Percentiles rank a stretch among this genome's conserved stretches.
Conservation (phyloP, 2,329 filamentous ascomycete genomes). For the Samsoniella hepiali region DNA sequence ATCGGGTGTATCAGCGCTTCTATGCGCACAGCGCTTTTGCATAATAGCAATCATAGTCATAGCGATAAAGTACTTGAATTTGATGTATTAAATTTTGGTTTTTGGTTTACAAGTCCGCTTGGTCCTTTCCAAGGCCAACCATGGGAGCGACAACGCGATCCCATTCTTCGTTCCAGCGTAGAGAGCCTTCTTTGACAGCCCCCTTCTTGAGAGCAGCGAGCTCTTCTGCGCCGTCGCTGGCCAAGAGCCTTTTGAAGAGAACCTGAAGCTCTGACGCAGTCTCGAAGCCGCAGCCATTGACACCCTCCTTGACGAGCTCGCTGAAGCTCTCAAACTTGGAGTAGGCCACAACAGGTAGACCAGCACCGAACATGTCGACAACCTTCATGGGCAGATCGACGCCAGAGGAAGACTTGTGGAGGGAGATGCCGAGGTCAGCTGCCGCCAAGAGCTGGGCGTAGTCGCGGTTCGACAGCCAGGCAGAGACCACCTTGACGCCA, state of each 20-base stretch:
- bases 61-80: conserved; percentile 1
- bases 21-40: neutral
- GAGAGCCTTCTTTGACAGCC: conserved; percentile 68
- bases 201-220: conserved; percentile 63
- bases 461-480: conserved; percentile 79
- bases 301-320: conserved; percentile 83
- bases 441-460: conserved; percentile 82
- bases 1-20: neutral
- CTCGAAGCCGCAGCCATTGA: conserved; percentile 83
- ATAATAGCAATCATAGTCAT: conserved; percentile 1
- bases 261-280: conserved; percentile 62
- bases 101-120: conserved; percentile 4
- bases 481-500: conserved; percentile 70
- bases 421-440: conserved; percentile 83
- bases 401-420: conserved; percentile 91
- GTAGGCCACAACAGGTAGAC: conserved; percentile 86
- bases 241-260: conserved; percentile 64
- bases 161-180: conserved; percentile 93
- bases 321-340: conserved; percentile 80
- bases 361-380: conserved; percentile 97
- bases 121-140: conserved; percentile 47
- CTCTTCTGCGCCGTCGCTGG: conserved; percentile 46
- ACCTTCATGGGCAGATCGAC: conserved; percentile 99
- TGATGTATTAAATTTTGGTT: neutral
- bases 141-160: conserved; percentile 73